Percentiles rank a stretch among this genome's conserved stretches.
Conservation (phyloP, 1,284 basidiomycete genomes). For the Cutaneotrichosporon mucoides region DNA sequence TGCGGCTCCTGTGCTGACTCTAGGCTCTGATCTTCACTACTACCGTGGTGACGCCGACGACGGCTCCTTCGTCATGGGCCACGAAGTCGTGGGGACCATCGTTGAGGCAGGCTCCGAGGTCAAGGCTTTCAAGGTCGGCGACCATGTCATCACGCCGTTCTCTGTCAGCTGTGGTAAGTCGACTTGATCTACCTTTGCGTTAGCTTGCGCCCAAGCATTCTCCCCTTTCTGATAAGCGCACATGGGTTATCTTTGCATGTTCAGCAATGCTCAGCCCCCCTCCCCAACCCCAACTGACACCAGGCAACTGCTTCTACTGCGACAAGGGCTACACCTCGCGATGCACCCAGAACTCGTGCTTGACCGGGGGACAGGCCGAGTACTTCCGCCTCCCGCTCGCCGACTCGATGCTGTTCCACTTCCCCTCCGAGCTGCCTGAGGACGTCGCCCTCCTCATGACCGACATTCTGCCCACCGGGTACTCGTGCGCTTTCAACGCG, state of each 20-base stretch:
- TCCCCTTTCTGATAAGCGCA: too few relatives aligned
- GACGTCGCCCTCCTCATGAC: conserved; percentile 50
- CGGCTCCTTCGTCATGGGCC: conserved; percentile 55
- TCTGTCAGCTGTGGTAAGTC: conserved; percentile 74
- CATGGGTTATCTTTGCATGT: too few relatives aligned
- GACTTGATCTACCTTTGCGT: too few relatives aligned
- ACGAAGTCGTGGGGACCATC: conserved; percentile 79
- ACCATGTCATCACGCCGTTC: conserved; percentile 83
- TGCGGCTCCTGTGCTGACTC: not conserved
- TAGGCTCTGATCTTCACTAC: conserved; percentile 74
- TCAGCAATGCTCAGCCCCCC: too few relatives aligned
- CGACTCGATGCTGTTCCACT: conserved; percentile 48
- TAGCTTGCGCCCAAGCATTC: too few relatives aligned
- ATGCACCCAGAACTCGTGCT: conserved; percentile 61
- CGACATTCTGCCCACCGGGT: conserved; percentile 52
- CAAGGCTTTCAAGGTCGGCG: conserved; percentile 63
- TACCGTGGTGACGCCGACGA: conserved; percentile 60
- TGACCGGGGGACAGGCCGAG: conserved; percentile 82
- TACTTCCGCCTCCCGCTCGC: conserved; percentile 67
- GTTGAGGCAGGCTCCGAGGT: conserved; percentile 67
- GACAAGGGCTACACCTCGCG: conserved; percentile 69
- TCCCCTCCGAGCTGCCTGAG: conserved; percentile 42
- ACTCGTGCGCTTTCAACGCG: conserved; percentile 49
- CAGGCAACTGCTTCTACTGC: conserved; percentile 56
- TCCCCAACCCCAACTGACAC: too few relatives aligned